phyloP scores from a whole-genome alignment of 1,139 yeast species.

The Protomyces inouyei region DNA sequence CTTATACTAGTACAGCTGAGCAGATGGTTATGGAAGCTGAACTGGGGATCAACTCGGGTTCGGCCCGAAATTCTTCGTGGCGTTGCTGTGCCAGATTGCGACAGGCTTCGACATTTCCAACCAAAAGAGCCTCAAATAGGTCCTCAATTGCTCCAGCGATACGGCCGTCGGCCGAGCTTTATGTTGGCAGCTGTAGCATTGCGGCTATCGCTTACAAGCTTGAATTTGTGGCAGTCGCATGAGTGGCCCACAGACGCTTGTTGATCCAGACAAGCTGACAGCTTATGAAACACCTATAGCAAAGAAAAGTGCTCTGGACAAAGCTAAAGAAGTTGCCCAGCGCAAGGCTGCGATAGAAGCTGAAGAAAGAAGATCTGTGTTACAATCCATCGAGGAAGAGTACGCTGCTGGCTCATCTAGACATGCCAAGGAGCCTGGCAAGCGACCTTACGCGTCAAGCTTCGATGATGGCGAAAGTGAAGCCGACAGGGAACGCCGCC shows the following conservation, averaged over 20 bases:
- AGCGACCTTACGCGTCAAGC: neutral
- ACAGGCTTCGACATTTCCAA: no score
- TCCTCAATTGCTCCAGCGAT: neutral
- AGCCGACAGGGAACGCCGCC: constrained; percentile 26
- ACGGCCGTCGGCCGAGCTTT: neutral
- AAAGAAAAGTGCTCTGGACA: constrained; percentile 30
- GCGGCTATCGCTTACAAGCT: no score
- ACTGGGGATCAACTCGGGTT: neutral
- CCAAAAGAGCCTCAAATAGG: no score
- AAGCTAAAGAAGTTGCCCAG: constrained; percentile 31
- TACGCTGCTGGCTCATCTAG: constrained; percentile 1
- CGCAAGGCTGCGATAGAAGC: constrained; percentile 29
- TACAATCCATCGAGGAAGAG: constrained; percentile 29
- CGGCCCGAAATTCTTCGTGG: neutral
- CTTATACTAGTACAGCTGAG: neutral
- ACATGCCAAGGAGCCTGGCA: constrained; percentile 12
- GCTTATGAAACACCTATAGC: constrained; percentile 22
- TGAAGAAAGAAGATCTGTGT: constrained; percentile 21
- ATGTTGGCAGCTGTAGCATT: no score
- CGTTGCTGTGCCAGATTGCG: neutral
- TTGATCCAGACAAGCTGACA: constrained; percentile 4
- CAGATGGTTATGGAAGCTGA: neutral
- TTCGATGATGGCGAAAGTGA: constrained; percentile 21
- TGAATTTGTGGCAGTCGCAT: neutral
- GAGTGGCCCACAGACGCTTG: neutral